phyloP scores from a whole-genome alignment of 257 asterid genomes.

The Nemophila menziesii region DNA sequence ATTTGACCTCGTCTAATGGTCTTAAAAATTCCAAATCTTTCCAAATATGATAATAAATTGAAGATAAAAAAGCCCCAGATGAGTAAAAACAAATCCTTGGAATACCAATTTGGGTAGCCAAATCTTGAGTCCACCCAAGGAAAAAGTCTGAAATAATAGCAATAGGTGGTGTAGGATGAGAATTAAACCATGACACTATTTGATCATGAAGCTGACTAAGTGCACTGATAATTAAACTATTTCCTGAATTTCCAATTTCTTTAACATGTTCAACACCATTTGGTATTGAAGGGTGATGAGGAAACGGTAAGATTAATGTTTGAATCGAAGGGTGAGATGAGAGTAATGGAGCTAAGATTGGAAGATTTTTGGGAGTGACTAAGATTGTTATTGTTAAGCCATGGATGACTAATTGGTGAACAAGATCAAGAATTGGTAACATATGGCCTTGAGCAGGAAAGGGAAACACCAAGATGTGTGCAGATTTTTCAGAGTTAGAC shows the following conservation, averaged over 20 bases:
- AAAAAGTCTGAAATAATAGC: too few relatives aligned
- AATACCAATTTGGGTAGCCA: too few relatives aligned
- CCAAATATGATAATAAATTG: constrained; percentile 21
- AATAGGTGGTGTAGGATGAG: too few relatives aligned
- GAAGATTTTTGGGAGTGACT: constrained; percentile 52
- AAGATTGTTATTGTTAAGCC: too few relatives aligned
- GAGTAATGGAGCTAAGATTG: constrained; percentile 35
- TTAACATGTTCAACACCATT: constrained; percentile 50
- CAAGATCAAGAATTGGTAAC: constrained; percentile 44
- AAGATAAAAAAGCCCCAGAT: constrained; percentile 17
- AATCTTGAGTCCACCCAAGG: too few relatives aligned
- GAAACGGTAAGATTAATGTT: too few relatives aligned
- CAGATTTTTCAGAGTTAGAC: constrained; percentile 25
- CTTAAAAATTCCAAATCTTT: constrained; percentile 11
- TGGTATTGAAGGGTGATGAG: constrained; percentile 42
- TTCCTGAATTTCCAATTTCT: constrained; percentile 60
- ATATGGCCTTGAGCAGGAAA: too few relatives aligned
- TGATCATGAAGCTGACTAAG: constrained; percentile 31
- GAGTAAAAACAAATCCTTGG: constrained; percentile 40
- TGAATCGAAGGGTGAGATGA: too few relatives aligned
- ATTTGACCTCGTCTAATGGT: constrained; percentile 7
- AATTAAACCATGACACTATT: constrained; percentile 44
- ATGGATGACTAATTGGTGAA: constrained; percentile 56
- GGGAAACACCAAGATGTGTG: constrained; percentile 40
- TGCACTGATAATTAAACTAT: constrained; percentile 32